Evolutionary conservation across 169 alveolate genomes (phyloP).

Genomic region (Pseudocohnilembus persalinus): DNA sequence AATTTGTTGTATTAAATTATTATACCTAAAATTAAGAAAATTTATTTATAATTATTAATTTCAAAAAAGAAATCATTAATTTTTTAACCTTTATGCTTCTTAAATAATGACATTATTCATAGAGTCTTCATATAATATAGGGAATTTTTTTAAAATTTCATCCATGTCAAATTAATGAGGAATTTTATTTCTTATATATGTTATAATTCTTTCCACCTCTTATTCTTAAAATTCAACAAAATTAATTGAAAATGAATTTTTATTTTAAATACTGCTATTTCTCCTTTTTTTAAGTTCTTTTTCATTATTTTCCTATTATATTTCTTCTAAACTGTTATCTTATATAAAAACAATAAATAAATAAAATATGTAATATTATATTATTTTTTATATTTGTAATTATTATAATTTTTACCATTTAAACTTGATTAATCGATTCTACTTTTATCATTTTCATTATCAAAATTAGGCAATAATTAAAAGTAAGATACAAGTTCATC

Average conservation of each 20-base stretch:
- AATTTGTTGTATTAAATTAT: slow-evolving; percentile 66
- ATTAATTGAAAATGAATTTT: slow-evolving; percentile 76
- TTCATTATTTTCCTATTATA: neutral
- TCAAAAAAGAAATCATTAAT: neutral
- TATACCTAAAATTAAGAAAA: slow-evolving; percentile 70
- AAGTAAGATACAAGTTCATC: too few relatives aligned
- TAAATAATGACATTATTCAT: slow-evolving; percentile 86
- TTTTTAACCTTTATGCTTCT: slow-evolving; percentile 58
- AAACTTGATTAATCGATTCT: too few relatives aligned
- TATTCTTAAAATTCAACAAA: slow-evolving; percentile 73
- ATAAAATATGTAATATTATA: neutral
- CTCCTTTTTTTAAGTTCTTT: slow-evolving; percentile 53
- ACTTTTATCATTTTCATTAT: too few relatives aligned
- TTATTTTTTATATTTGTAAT: too few relatives aligned
- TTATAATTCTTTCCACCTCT: slow-evolving; percentile 64
- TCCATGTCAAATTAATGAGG: slow-evolving; percentile 80
- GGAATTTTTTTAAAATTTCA: slow-evolving; percentile 67
- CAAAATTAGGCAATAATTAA: too few relatives aligned
- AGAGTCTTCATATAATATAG: slow-evolving; percentile 83
- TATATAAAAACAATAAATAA: too few relatives aligned
- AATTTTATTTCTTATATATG: slow-evolving; percentile 49
- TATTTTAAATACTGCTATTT: slow-evolving; percentile 78
- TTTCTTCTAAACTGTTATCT: neutral
- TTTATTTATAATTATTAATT: too few relatives aligned
- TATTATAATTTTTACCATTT: too few relatives aligned